Conservation (phyloP, 1,139 yeast genomes). For the Wickerhamomyces sp. region DNA sequence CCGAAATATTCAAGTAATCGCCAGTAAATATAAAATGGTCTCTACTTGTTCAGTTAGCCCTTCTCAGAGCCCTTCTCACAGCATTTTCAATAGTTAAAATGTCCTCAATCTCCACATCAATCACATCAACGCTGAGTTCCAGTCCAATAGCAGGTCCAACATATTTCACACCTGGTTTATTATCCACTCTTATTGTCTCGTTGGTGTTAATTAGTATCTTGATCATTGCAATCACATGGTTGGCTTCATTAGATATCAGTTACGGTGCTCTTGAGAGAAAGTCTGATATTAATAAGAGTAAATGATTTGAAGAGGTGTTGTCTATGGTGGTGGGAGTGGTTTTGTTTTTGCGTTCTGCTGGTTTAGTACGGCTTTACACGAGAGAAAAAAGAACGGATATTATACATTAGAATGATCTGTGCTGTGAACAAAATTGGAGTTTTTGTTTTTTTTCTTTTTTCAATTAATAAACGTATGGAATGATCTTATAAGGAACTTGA, state of each 20-base stretch:
- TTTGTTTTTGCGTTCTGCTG: background rate
- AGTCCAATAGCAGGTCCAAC: slow-evolving; percentile 11
- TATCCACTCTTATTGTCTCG: slow-evolving; percentile 59
- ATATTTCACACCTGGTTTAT: slow-evolving; percentile 41
- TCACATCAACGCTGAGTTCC: too few relatives aligned
- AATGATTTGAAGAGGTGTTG: background rate
- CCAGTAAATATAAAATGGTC: too few relatives aligned
- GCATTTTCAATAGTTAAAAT: background rate
- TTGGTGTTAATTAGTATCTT: slow-evolving; percentile 46
- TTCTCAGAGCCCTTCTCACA: background rate
- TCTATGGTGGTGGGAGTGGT: background rate
- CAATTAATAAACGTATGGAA: slow-evolving; percentile 74
- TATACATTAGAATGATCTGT: background rate
- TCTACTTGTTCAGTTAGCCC: too few relatives aligned
- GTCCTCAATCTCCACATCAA: background rate
- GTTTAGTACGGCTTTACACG: too few relatives aligned
- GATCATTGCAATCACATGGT: slow-evolving; percentile 55
- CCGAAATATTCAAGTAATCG: too few relatives aligned
- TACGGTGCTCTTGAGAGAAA: slow-evolving; percentile 69
- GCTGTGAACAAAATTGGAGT: background rate
- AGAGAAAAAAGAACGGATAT: too few relatives aligned
- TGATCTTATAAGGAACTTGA: slow-evolving; percentile 80
- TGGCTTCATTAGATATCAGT: slow-evolving; percentile 54
- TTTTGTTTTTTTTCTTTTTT: slow-evolving; percentile 2
- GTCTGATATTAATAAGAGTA: slow-evolving; percentile 55